Evolutionary conservation across 228 moss, liverwort and hornwort species (phyloP).

Genomic region (Sphagnum fallax): DNA sequence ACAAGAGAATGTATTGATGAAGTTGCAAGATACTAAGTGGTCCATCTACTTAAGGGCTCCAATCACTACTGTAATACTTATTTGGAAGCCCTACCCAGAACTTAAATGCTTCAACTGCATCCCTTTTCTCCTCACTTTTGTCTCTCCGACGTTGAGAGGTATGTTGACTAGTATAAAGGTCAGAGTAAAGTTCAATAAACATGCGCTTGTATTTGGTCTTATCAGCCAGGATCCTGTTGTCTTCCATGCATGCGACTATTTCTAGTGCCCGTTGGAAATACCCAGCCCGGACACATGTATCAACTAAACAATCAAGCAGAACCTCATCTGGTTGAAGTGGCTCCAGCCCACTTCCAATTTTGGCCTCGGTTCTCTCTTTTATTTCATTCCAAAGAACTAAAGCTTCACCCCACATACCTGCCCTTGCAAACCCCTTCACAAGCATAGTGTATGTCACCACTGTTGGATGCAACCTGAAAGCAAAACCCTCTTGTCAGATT

Average conservation of each 20-base stretch:
- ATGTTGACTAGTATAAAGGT: conserved; percentile 82
- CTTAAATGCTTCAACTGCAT: conserved; percentile 92
- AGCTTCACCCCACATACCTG: conserved; percentile 71
- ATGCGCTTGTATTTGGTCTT: conserved; percentile 97
- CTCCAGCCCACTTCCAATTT: conserved; percentile 23
- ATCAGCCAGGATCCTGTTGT: conserved; percentile 77
- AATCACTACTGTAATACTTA: conserved; percentile 77
- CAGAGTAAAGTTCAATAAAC: conserved; percentile 93
- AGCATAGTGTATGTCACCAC: conserved; percentile 76
- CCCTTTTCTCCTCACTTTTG: conserved; percentile 67
- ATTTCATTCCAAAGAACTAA: conserved; percentile 93
- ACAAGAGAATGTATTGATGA: too few species aligned
- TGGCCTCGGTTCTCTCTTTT: conserved; percentile 50
- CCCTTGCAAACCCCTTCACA: conserved; percentile 65
- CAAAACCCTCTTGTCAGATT: neutral
- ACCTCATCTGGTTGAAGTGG: conserved; percentile 82
- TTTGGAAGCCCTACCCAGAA: conserved; percentile 98
- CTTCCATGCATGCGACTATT: conserved; percentile 94
- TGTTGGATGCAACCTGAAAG: conserved; percentile 27
- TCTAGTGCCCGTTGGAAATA: conserved; percentile 91
- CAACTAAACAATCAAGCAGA: conserved; percentile 78
- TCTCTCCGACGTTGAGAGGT: conserved; percentile 74
- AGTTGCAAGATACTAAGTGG: too few species aligned
- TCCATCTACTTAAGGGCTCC: conserved; percentile 32
- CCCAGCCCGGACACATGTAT: conserved; percentile 83